Conservation (phyloP, 139 green algal species). For the Coelastrella sp. region DNA sequence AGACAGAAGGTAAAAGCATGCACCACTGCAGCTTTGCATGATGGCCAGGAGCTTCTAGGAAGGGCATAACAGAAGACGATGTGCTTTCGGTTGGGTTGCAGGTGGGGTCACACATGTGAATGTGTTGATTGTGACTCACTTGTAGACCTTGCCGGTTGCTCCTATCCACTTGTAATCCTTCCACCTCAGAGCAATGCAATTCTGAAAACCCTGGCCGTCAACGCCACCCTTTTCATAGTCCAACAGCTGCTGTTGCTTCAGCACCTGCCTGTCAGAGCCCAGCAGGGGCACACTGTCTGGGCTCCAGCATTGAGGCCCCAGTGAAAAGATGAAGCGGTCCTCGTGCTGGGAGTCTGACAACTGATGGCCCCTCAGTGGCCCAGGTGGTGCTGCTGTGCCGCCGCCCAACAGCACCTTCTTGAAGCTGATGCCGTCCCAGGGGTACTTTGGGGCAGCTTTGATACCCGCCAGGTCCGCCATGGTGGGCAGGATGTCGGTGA, state of each 20-base stretch:
- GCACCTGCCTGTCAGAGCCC: slow-evolving; percentile 19
- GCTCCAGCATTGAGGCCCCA: slow-evolving; percentile 3
- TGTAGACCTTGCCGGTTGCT: slow-evolving; percentile 26
- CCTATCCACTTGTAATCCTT: slow-evolving; percentile 46
- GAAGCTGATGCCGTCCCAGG: slow-evolving; percentile 37
- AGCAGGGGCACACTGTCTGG: slow-evolving; percentile 32
- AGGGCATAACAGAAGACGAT: no score
- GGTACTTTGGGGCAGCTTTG: not conserved
- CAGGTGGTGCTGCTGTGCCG: not conserved
- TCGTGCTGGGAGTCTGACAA: not conserved
- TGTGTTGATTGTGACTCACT: not conserved
- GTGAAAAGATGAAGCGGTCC: not conserved
- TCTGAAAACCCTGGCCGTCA: slow-evolving; percentile 28
- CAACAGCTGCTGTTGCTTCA: slow-evolving; percentile 36
- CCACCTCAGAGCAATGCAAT: slow-evolving; percentile 30
- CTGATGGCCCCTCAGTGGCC: not conserved
- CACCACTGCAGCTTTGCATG: no score
- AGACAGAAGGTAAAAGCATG: no score
- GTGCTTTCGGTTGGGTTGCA: not conserved
- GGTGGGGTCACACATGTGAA: not conserved
- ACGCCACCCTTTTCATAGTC: slow-evolving; percentile 34
- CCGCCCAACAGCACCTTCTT: slow-evolving; percentile 3
- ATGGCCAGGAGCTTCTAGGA: no score
- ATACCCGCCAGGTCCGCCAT: slow-evolving; percentile 16
- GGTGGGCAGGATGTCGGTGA: slow-evolving; percentile 42